Percentiles rank a stretch among this genome's conserved stretches.
phyloP scores from a whole-genome alignment of 768 basidiomycete species.

The Tulasnella sp. region DNA sequence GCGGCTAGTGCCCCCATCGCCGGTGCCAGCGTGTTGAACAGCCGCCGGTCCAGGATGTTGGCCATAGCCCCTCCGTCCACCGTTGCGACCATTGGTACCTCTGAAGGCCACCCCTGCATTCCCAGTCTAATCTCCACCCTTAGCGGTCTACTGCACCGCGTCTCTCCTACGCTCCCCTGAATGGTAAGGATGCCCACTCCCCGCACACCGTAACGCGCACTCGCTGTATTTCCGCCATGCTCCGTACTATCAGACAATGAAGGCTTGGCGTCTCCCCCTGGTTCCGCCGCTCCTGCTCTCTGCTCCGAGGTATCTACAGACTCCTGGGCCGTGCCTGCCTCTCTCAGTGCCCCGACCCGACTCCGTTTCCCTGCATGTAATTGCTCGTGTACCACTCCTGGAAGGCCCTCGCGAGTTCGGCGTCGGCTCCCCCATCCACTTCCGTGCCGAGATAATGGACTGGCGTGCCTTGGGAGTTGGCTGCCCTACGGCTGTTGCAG shows the following conservation, averaged over 20 bases:
- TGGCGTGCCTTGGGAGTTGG: neutral
- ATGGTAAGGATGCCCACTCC: neutral
- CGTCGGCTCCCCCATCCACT: neutral
- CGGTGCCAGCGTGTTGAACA: neutral
- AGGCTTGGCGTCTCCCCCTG: neutral
- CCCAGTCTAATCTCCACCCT: neutral
- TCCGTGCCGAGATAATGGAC: neutral
- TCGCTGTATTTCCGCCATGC: neutral
- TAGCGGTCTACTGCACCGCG: neutral
- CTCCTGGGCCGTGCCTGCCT: conserved; percentile 6
- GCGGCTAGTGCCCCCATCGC: neutral
- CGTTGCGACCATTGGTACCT: neutral
- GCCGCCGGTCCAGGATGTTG: neutral
- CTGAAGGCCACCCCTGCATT: neutral
- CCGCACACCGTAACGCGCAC: neutral
- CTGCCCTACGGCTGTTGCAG: neutral
- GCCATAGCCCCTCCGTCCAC: conserved; percentile 16
- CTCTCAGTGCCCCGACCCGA: neutral
- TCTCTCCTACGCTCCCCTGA: neutral
- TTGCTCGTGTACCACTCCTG: neutral
- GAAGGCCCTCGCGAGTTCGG: neutral
- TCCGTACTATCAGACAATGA: neutral
- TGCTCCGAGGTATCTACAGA: conserved; percentile 1
- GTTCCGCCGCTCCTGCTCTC: neutral
- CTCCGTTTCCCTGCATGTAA: neutral